A percentile compares a stretch with the other conserved stretches of the same genome.
Evolutionary conservation across 2,329 filamentous ascomycete species (phyloP).

Genomic region (Xylariaceae sp.): DNA sequence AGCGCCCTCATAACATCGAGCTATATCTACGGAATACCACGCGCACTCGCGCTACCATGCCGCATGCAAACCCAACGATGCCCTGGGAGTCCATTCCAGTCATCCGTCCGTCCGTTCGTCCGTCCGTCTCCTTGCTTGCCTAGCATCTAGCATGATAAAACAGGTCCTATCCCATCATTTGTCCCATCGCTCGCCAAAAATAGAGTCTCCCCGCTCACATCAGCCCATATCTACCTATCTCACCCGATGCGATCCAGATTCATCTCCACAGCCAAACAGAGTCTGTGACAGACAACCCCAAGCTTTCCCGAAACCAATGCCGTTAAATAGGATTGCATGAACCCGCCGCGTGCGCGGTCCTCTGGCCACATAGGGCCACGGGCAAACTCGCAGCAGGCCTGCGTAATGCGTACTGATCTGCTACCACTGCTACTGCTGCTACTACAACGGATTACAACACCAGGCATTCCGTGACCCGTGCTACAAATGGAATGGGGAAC

Average conservation of each 20-base stretch:
- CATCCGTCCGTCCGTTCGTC: not conserved
- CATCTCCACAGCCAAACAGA: not conserved
- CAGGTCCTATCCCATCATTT: not conserved
- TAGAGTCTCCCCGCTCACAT: not conserved
- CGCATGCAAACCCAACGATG: not conserved
- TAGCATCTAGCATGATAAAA: not conserved
- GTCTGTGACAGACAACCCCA: not conserved
- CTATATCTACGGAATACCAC: not conserved
- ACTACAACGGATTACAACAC: too few relatives aligned
- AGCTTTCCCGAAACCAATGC: not conserved
- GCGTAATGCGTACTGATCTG: too few relatives aligned
- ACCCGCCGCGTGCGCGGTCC: not conserved
- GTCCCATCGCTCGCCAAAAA: not conserved
- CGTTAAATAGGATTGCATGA: not conserved
- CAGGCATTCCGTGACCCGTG: too few relatives aligned
- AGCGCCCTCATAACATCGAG: not conserved
- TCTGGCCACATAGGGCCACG: not conserved
- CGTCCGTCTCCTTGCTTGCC: too few relatives aligned
- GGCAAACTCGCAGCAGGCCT: too few relatives aligned
- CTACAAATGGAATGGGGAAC: not conserved
- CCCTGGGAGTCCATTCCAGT: not conserved
- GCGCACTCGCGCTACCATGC: not conserved
- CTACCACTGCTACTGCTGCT: too few relatives aligned
- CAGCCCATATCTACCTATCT: not conserved
- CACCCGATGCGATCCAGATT: not conserved